These are phyloP conservation scores for Hepatocystis sp. DNA, from an alignment of 169 alveolate genomes.

Conservation along the genomic window DNA sequence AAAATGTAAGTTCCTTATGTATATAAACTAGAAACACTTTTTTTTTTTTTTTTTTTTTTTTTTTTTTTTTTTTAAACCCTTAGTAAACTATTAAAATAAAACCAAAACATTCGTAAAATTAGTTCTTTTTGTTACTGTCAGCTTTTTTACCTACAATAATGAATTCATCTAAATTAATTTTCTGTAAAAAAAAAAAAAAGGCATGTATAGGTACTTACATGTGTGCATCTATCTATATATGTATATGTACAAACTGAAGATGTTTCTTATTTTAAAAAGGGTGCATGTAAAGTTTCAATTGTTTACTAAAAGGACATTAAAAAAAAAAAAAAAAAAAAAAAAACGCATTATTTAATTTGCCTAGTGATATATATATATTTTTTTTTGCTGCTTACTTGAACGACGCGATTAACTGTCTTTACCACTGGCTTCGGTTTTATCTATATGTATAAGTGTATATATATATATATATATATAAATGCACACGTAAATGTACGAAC, in stretches of 20 bases:
- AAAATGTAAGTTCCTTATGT: neutral
- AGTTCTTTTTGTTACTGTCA: neutral
- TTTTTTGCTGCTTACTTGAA: neutral
- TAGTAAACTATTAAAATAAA: neutral
- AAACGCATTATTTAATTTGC: neutral
- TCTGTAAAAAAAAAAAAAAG: too few species aligned
- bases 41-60: neutral
- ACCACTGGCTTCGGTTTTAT: conserved; percentile 11
- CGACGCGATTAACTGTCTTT: conserved; percentile 5
- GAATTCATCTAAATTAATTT: too few species aligned
- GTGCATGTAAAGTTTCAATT: neutral
- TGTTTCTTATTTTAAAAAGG: neutral
- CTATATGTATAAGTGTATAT: neutral
- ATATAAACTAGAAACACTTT: neutral
- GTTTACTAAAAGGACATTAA: neutral
- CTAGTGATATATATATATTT: neutral
- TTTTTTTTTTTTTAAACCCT: neutral
- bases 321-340: neutral
- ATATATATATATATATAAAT: neutral
- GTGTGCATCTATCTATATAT: neutral
- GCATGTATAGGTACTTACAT: too few species aligned
- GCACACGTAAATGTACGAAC: neutral
- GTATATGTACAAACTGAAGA: neutral
- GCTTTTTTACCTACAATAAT: neutral
- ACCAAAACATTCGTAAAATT: neutral